These are phyloP conservation scores for Coniochaeta hoffmannii DNA, from an alignment of 2,329 filamentous ascomycete species.

Conservation along the genomic window DNA sequence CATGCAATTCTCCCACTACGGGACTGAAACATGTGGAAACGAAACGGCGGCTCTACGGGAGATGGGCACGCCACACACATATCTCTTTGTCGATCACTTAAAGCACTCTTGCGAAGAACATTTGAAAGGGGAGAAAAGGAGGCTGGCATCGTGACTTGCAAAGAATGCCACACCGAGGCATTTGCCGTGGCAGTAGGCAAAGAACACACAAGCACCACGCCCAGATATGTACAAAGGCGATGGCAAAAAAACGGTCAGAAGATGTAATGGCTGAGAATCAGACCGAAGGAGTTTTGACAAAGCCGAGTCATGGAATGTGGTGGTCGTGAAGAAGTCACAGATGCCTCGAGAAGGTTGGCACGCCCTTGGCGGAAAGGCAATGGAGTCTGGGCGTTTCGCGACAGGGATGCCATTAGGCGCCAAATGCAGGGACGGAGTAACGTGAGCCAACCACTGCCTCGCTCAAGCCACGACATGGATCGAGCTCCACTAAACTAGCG, in stretches of 20 bases:
- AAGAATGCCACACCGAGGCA: background rate
- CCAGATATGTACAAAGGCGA: background rate
- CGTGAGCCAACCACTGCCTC: background rate
- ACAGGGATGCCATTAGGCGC: background rate
- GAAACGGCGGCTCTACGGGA: constrained; percentile 1
- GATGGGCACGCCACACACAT: background rate
- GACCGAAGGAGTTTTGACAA: background rate
- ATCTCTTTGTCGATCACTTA: background rate
- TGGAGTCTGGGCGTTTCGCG: background rate
- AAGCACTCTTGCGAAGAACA: background rate
- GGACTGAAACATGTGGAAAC: background rate
- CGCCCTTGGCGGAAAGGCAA: background rate
- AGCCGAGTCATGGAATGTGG: background rate
- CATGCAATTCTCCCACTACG: background rate
- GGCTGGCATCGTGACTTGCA: background rate
- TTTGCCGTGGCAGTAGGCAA: background rate
- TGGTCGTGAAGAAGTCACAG: background rate
- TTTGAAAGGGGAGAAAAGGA: background rate
- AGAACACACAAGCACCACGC: background rate
- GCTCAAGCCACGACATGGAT: background rate
- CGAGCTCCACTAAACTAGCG: background rate
- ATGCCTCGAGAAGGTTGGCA: constrained; percentile 2
- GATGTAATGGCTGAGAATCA: background rate
- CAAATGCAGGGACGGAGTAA: background rate
- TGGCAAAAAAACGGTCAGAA: background rate